Base-by-base conservation (phyloP, 495 filamentous ascomycete genomes). In the Neurospora sp. region DNA sequence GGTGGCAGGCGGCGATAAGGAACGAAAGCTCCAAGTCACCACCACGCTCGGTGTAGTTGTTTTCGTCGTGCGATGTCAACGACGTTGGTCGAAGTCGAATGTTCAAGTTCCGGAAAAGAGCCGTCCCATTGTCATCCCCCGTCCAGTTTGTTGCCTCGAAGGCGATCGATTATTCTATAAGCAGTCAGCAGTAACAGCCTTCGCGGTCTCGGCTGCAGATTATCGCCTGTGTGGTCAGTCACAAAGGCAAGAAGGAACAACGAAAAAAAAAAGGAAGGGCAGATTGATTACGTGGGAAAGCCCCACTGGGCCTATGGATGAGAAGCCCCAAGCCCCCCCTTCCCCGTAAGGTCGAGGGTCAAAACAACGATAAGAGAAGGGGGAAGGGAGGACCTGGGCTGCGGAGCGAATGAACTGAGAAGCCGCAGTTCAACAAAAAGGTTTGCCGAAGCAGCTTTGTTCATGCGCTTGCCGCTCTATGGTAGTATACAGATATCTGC, bases 261-360 rank as follows among this genome's bases (percentile, higher is more conserved):
- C 39, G 27, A 73, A 71, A 31, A 31, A 71, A 73, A 71, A 27
- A 39, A 39, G 16, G 42, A 73, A 68, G 73, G 18, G 27, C 12
- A 31, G 35, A 68, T 71, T 59, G 65, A 75, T 75, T 76, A 39
- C 27, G 53, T 65, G 53, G 40, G 47, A 22, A 69, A 53, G 44
- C 68, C 68, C 75, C 45, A 74, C 69, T 71, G 39, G 75, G 70
- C 73, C 72, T 74, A 74, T 74, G 73, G 10, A 74, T 69, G 27
- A 10, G 3, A 22, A 61, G 61, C 16, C 59, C 59, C 39, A 65
- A 41, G 44, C 53, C 53, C 53, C 53, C 53, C 53, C 14, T 65
- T 4, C 53, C 53, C 53, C 53, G 14, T 1, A 65, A 27, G 53
- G 27, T 18, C 14, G 27, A 65, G 53, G 27, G 22, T 65, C 27